phyloP scores from a whole-genome alignment of 495 filamentous ascomycete species.

The Xylaria curta region DNA sequence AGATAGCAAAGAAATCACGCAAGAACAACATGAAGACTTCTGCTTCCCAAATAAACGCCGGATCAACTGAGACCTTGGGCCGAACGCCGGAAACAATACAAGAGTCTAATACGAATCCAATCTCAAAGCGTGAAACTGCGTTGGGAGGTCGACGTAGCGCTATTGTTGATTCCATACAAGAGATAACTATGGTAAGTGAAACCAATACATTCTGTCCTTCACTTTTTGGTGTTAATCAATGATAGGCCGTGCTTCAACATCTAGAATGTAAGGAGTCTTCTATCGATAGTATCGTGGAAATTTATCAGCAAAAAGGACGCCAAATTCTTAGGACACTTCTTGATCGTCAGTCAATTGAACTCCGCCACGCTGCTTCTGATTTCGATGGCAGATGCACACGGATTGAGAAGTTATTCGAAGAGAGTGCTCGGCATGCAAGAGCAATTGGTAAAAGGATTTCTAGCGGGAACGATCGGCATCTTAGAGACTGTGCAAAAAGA shows the following conservation, averaged over 20 bases:
- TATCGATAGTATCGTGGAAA: conserved; percentile 14
- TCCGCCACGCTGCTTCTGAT: background rate
- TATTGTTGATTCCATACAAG: conserved; percentile 12
- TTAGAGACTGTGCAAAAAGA: background rate
- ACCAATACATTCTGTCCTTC: background rate
- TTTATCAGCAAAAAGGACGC: conserved; percentile 11
- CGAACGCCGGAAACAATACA: background rate
- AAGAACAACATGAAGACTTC: conserved; percentile 2
- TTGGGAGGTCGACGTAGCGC: conserved; percentile 6
- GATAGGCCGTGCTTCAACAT: conserved; percentile 12
- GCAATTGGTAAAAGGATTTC: background rate
- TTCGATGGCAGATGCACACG: conserved; percentile 8
- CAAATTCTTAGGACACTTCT: background rate
- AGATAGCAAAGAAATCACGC: conserved; percentile 3
- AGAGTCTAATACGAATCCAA: background rate
- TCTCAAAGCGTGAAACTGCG: conserved; percentile 18
- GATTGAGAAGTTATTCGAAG: conserved; percentile 3
- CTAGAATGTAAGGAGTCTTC: conserved; percentile 20
- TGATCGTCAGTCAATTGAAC: conserved; percentile 23
- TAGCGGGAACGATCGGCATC: background rate
- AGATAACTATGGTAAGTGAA: conserved; percentile 15
- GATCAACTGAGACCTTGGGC: background rate
- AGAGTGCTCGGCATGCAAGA: conserved; percentile 11
- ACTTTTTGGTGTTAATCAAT: background rate
- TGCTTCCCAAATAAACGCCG: background rate